These are phyloP conservation scores for Arthroderma sp. DNA, from an alignment of 2,329 filamentous ascomycete genomes.

Conservation along the genomic window DNA sequence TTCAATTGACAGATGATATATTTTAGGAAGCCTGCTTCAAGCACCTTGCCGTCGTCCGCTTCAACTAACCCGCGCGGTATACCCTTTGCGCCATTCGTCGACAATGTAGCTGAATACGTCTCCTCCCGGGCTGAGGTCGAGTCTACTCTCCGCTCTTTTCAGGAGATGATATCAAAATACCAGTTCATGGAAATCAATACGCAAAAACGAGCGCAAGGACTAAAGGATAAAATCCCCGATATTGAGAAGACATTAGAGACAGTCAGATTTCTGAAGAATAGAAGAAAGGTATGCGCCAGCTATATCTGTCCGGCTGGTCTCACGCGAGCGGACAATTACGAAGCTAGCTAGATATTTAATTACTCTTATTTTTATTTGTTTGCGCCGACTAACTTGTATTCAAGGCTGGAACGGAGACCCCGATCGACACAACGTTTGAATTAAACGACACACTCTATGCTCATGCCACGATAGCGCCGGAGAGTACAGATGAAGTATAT, in stretches of 20 bases:
- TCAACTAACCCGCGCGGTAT: conserved; percentile 34
- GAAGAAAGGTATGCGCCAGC: conserved; percentile 47
- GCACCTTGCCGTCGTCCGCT: conserved; percentile 11
- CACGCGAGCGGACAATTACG: neutral
- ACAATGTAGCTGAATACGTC: conserved; percentile 35
- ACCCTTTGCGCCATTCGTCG: conserved; percentile 34
- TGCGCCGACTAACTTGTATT: neutral
- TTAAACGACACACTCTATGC: conserved; percentile 92
- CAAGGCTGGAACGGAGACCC: conserved; percentile 29
- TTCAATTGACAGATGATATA: too few relatives aligned
- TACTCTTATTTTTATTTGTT: neutral
- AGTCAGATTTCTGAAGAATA: conserved; percentile 69
- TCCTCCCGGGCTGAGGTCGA: conserved; percentile 33
- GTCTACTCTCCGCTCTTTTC: conserved; percentile 32
- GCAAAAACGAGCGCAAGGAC: conserved; percentile 62
- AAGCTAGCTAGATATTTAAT: neutral
- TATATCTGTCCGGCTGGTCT: neutral
- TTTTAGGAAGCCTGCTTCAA: conserved; percentile 10
- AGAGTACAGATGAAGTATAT: conserved; percentile 68
- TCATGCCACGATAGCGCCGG: conserved; percentile 67
- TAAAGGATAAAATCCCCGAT: conserved; percentile 92
- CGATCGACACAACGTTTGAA: conserved; percentile 86
- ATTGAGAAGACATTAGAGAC: conserved; percentile 93
- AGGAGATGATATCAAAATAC: conserved; percentile 65
- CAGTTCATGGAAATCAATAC: conserved; percentile 98